phyloP scores from a whole-genome alignment of 2,329 filamentous ascomycete species.

The Chalaropsis ovoidea region DNA sequence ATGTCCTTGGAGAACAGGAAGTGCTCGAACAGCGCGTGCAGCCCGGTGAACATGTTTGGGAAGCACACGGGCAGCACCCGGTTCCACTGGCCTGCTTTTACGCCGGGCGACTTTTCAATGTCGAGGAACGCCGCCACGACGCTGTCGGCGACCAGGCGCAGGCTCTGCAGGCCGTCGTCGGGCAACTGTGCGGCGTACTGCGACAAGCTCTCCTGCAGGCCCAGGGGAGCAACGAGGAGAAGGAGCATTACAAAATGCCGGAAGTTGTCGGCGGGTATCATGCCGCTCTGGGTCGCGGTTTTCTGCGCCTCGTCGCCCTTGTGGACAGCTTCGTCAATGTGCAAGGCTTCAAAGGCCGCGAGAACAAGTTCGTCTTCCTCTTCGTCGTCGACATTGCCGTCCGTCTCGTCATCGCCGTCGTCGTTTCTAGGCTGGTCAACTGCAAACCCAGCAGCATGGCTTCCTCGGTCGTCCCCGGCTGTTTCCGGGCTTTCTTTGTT shows the following conservation, averaged over 20 bases:
- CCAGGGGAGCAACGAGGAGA: constrained; percentile 54
- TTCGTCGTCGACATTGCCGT: constrained; percentile 30
- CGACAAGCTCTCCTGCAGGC: constrained; percentile 54
- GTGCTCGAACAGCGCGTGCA: constrained; percentile 61
- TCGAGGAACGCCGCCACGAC: constrained; percentile 57
- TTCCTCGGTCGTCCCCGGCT: constrained; percentile 13
- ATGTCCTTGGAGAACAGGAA: constrained; percentile 66
- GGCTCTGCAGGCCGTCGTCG: constrained; percentile 39
- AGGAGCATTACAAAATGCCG: constrained; percentile 60
- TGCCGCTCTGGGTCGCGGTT: constrained; percentile 42
- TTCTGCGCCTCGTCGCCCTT: constrained; percentile 39
- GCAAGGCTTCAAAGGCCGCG: constrained; percentile 57
- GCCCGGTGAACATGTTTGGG: constrained; percentile 57
- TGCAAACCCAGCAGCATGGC: constrained; percentile 36
- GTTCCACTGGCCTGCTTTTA: constrained; percentile 53
- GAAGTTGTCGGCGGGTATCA: constrained; percentile 65
- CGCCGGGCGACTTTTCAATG: constrained; percentile 52
- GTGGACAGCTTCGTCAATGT: constrained; percentile 52
- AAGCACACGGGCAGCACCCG: constrained; percentile 49
- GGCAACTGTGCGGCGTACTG: constrained; percentile 50
- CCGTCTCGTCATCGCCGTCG: constrained; percentile 33
- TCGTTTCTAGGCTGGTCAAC: constrained; percentile 39
- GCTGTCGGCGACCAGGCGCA: constrained; percentile 53
- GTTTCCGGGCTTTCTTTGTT: neutral
- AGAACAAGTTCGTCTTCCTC: constrained; percentile 51